A percentile compares a stretch with the other conserved stretches of the same genome.
phyloP scores from a whole-genome alignment of 2,329 filamentous ascomycete genomes.

The Ophiosphaerella narmari region DNA sequence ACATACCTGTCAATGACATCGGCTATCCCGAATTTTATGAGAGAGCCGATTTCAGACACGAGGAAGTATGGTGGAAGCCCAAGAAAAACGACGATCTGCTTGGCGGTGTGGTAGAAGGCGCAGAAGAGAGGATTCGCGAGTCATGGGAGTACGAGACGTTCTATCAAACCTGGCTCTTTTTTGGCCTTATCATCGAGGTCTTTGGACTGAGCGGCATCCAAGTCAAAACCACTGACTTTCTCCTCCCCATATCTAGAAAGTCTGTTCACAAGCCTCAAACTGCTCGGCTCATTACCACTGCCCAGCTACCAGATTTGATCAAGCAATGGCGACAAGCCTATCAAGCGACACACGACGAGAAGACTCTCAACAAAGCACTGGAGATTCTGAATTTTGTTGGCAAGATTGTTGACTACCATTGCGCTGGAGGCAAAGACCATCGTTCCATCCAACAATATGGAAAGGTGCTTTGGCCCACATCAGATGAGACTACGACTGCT shows the following conservation, averaged over 20 bases:
- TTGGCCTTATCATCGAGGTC: slow-evolving; percentile 15
- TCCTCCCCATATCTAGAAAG: slow-evolving; percentile 10
- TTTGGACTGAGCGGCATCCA: slow-evolving; percentile 10
- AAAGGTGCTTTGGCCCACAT: slow-evolving; percentile 13
- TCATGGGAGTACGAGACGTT: slow-evolving; percentile 12
- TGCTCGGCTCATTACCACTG: slow-evolving; percentile 11
- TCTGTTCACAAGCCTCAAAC: slow-evolving; percentile 13
- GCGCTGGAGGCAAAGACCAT: slow-evolving; percentile 11
- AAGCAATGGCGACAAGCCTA: slow-evolving; percentile 10
- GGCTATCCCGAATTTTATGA: slow-evolving; percentile 8
- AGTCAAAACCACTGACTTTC: slow-evolving; percentile 12
- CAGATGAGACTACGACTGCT: slow-evolving; percentile 13
- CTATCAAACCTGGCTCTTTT: slow-evolving; percentile 17
- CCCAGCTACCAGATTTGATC: slow-evolving; percentile 11
- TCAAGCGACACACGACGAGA: slow-evolving; percentile 7
- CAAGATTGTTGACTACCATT: slow-evolving; percentile 14
- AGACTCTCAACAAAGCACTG: slow-evolving; percentile 3
- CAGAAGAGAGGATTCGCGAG: slow-evolving; percentile 10
- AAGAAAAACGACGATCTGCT: slow-evolving; percentile 12
- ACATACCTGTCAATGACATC: slow-evolving; percentile 5
- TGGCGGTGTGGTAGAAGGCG: slow-evolving; percentile 12
- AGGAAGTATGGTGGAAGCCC: slow-evolving; percentile 10
- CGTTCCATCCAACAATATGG: slow-evolving; percentile 15
- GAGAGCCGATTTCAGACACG: slow-evolving; percentile 6
- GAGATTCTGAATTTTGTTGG: slow-evolving; percentile 11